Evolutionary conservation across 129 eudicot species (phyloP).

Genomic region (Dittrichia graveolens): DNA sequence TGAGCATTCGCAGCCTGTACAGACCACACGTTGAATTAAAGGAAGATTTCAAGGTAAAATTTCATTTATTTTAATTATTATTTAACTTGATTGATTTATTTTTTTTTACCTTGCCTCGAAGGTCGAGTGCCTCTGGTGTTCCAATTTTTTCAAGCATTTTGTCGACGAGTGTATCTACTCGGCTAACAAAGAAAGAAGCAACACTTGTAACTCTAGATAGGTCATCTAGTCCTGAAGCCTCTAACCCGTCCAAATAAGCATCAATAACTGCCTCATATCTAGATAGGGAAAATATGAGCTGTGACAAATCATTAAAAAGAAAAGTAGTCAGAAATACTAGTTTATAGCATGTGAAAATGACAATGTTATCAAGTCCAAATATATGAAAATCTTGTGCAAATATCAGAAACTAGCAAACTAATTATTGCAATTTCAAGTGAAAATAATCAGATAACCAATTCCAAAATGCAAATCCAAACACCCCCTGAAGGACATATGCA

Average conservation of each 20-base stretch:
- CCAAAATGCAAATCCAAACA: background rate
- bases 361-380: background rate
- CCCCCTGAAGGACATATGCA: background rate
- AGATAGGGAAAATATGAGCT: conserved; percentile 92
- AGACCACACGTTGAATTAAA: background rate
- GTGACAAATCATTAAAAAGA: conserved; percentile 29
- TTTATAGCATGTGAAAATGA: background rate
- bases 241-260: conserved; percentile 96
- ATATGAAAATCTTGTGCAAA: background rate
- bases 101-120: conserved; percentile 84
- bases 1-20: conserved; percentile 98
- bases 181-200: conserved; percentile 99
- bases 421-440: background rate
- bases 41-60: background rate
- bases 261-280: conserved; percentile 98
- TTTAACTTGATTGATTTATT: background rate
- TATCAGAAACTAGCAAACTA: background rate
- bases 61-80: background rate
- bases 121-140: conserved; percentile 96
- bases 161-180: conserved; percentile 93
- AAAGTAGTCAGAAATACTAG: background rate
- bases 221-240: conserved; percentile 91
- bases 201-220: conserved; percentile 96
- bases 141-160: conserved; percentile 98
- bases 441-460: background rate